Conservation (phyloP, 495 filamentous ascomycete species). For the Lepraria neglecta region DNA sequence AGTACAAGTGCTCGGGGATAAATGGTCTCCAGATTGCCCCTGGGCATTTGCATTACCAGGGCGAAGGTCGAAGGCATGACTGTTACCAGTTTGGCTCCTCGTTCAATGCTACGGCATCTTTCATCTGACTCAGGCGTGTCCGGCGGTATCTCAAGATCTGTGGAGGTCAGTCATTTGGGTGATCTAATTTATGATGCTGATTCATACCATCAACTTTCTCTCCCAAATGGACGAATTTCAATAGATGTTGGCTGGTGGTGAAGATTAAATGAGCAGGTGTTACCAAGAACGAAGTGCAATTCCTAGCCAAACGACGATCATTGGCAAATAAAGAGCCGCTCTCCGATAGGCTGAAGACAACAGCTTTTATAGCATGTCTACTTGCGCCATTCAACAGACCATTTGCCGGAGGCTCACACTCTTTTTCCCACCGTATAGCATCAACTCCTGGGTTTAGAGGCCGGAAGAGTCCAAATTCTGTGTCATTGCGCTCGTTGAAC, state of each 20-base stretch:
- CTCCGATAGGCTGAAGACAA: constrained; percentile 59
- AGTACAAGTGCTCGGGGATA: constrained; percentile 88
- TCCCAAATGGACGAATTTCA: constrained; percentile 87
- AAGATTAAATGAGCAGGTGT: constrained; percentile 81
- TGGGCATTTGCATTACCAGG: constrained; percentile 82
- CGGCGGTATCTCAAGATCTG: constrained; percentile 70
- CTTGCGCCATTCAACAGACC: neutral
- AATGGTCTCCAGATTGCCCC: constrained; percentile 93
- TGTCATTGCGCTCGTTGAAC: neutral
- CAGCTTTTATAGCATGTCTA: constrained; percentile 4
- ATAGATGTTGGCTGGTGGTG: constrained; percentile 81
- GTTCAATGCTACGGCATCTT: constrained; percentile 84
- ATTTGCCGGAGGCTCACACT: neutral
- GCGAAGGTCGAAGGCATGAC: constrained; percentile 82
- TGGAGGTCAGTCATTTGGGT: neutral
- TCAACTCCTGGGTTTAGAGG: neutral
- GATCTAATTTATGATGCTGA: constrained; percentile 7
- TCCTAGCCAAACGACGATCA: constrained; percentile 62
- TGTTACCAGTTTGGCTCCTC: constrained; percentile 78
- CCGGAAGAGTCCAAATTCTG: neutral
- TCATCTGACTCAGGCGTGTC: constrained; percentile 92
- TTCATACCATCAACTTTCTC: constrained; percentile 50
- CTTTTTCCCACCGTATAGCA: neutral
- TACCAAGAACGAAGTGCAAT: constrained; percentile 83
- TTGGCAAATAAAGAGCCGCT: constrained; percentile 76